Conservation (phyloP, 1,284 basidiomycete species). For the Mycena sp. region DNA sequence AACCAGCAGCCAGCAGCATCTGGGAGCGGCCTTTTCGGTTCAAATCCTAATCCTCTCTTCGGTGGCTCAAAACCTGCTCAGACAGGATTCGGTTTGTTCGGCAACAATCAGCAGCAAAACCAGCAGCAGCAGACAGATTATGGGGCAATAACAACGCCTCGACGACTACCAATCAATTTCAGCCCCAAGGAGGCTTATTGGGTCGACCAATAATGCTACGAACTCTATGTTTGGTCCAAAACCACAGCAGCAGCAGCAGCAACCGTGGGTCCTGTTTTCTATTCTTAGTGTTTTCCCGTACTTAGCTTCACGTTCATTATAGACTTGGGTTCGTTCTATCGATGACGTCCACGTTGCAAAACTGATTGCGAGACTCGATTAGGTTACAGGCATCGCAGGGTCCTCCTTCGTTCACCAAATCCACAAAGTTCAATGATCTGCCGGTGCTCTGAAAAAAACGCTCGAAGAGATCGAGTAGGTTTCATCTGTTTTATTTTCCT, state of each 20-base stretch:
- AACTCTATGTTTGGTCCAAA: slow-evolving; percentile 24
- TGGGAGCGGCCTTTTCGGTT: slow-evolving; percentile 23
- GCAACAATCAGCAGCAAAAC: slow-evolving; percentile 12
- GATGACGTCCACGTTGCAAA: too few relatives aligned
- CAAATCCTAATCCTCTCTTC: slow-evolving; percentile 11
- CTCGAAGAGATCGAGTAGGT: slow-evolving; percentile 80
- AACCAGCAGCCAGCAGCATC: slow-evolving; percentile 27
- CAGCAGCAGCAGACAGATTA: slow-evolving; percentile 24
- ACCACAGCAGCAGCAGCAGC: slow-evolving; percentile 42
- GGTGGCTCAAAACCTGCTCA: slow-evolving; percentile 26
- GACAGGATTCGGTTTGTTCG: slow-evolving; percentile 18
- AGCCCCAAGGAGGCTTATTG: slow-evolving; percentile 47
- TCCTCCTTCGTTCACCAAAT: slow-evolving; percentile 68
- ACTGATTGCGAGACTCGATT: not conserved
- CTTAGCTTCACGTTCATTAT: not conserved
- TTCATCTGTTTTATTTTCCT: not conserved
- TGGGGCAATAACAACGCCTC: slow-evolving; percentile 24
- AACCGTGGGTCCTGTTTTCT: slow-evolving; percentile 36
- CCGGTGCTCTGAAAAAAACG: slow-evolving; percentile 69
- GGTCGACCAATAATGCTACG: slow-evolving; percentile 40
- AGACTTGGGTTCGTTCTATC: slow-evolving; percentile 3
- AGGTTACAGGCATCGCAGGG: slow-evolving; percentile 35
- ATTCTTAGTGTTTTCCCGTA: too few relatives aligned
- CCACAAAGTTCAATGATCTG: slow-evolving; percentile 86
- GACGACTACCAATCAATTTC: slow-evolving; percentile 32